These are phyloP conservation scores for Podospora anserina DNA, from an alignment of 495 filamentous ascomycete species.

Conservation along the genomic window DNA sequence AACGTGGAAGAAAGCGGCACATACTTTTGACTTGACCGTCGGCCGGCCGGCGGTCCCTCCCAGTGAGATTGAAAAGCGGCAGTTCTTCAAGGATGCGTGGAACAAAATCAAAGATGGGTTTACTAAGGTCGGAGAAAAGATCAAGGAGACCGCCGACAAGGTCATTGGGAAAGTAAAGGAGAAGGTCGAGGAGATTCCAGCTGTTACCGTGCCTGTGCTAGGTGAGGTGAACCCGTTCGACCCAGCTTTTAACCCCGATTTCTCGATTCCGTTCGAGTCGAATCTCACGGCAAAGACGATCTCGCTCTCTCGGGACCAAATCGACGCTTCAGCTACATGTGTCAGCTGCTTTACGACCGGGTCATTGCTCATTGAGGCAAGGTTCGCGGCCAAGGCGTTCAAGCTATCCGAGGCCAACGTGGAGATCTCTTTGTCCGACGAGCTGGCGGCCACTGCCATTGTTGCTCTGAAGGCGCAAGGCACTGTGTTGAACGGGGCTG, in stretches of 20 bases:
- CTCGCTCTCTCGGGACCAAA: constrained; percentile 9
- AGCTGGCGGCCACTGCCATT: constrained; percentile 16
- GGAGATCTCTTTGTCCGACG: constrained; percentile 12
- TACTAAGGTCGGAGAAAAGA: constrained; percentile 1
- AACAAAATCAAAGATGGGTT: constrained; percentile 5
- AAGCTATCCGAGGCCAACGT: constrained; percentile 16
- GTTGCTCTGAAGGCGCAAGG: constrained; percentile 15
- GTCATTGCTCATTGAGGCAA: constrained; percentile 15
- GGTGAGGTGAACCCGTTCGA: not conserved
- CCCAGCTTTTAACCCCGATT: constrained; percentile 11
- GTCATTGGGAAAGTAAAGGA: constrained; percentile 10
- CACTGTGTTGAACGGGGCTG: constrained; percentile 10
- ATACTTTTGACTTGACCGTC: constrained; percentile 22
- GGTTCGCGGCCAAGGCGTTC: constrained; percentile 12
- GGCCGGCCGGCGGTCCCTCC: constrained; percentile 12
- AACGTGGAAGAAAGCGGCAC: constrained; percentile 21
- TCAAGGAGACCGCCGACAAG: constrained; percentile 1
- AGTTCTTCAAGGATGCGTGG: not conserved
- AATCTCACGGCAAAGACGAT: constrained; percentile 13
- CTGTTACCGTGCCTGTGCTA: not conserved
- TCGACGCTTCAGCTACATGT: constrained; percentile 12
- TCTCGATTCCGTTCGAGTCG: constrained; percentile 19
- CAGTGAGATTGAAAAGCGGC: not conserved
- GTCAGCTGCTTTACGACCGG: constrained; percentile 16
- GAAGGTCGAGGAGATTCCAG: constrained; percentile 8